Base-by-base conservation (phyloP, 495 filamentous ascomycete species). In the Aspergillus panamensis region DNA sequence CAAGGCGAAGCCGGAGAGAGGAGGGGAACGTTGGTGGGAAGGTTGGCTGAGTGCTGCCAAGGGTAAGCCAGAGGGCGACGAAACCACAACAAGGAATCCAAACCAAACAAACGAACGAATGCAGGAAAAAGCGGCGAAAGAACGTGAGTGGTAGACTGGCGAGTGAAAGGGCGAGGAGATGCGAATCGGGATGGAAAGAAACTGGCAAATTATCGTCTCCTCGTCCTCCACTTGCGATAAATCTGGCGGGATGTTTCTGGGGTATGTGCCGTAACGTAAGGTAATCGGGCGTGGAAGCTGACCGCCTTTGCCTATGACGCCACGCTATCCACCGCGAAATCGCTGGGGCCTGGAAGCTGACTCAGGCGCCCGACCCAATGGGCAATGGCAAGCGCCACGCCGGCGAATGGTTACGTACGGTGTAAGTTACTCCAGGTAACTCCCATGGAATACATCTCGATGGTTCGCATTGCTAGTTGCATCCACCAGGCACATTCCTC, bases 251-350 rank as follows among this genome's bases (percentile, higher is more conserved):
- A 20, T 45, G 42, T 45, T 45, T 45, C 42, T 45, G 42, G 42
- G 42, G 42, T 40, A 45, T 19, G 42, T 19, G 6, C 25, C 19
- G 42, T 45, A 45, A 45, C 17, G 42, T 45, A 45, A 17, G 42
- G 42, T 45, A 45, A 45, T 45, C 42, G 4, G 16, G 21, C 29
- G 25, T 13, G 35, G 30, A 56, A 16, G 29, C 48, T 39, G 32
- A 53, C 48, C 48, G 59, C 48, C 57, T 53, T 31, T 13, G 21
- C 51, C 45, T 55, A 60, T 60, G 58, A 60, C 58, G 58, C 58
- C 58, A 60, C 58, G 19, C 35, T 21, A 37, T 40, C 50, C 30
- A 29, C 25, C 8, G 14, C 19, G 8, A 6, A 30, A 14, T 25
- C 16, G 31, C 31, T 35, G 50, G n/a, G 37, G 32, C 40, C 51